These are phyloP conservation scores for Dendryphion nanum DNA, from an alignment of 2,329 filamentous ascomycete genomes.

Conservation along the genomic window DNA sequence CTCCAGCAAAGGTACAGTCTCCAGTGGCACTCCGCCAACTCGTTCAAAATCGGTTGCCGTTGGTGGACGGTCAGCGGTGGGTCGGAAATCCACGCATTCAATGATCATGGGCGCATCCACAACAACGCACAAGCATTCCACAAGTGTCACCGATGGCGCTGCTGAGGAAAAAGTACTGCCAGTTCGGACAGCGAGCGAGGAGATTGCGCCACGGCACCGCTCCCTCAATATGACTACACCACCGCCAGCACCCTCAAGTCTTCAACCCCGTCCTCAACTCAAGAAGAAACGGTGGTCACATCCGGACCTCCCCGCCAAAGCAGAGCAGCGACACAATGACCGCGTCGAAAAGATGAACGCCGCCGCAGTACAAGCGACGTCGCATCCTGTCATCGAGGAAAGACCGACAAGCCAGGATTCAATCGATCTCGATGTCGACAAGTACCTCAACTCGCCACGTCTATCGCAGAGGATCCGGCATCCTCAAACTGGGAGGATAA, in stretches of 20 bases:
- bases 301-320: constrained; percentile 40
- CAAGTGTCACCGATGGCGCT: constrained; percentile 21
- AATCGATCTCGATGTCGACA: constrained; percentile 81
- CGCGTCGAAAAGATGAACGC: constrained; percentile 24
- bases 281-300: constrained; percentile 42
- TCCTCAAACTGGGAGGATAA: constrained; percentile 79
- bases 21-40: constrained; percentile 17
- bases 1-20: constrained; percentile 18
- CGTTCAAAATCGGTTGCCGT: constrained; percentile 30
- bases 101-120: constrained; percentile 20
- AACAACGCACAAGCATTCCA: constrained; percentile 13
- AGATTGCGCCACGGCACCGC: constrained; percentile 24
- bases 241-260: constrained; percentile 21
- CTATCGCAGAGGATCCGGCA: constrained; percentile 86
- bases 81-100: constrained; percentile 21
- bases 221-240: constrained; percentile 24
- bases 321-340: constrained; percentile 36
- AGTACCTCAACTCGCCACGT: constrained; percentile 78
- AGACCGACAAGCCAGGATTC: constrained; percentile 79
- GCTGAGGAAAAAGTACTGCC: constrained; percentile 13
- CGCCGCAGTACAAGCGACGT: constrained; percentile 32
- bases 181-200: constrained; percentile 30
- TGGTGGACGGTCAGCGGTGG: constrained; percentile 30
- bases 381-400: constrained; percentile 60
- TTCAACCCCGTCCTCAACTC: constrained; percentile 27